These are phyloP conservation scores for Dillenia turbinata DNA, from an alignment of 164 flowering plant species.

Conservation along the genomic window DNA sequence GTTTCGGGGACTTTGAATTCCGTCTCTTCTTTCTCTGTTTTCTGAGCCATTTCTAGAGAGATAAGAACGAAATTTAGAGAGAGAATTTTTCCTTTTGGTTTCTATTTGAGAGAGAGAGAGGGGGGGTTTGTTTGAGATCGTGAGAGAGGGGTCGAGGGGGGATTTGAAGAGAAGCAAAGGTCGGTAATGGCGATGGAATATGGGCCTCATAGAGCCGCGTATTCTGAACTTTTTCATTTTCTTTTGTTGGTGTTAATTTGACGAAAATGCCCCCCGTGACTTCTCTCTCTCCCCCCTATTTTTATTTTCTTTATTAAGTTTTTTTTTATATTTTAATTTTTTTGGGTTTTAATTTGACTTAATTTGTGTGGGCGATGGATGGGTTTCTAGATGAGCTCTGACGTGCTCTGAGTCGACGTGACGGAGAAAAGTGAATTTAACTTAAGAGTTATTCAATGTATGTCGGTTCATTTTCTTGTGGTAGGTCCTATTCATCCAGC, in stretches of 20 bases:
- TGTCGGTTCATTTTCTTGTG: no score
- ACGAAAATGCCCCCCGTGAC: slow-evolving; percentile 20
- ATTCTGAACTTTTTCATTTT: neutral
- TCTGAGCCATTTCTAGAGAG: slow-evolving; percentile 45
- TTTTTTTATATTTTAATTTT: no score
- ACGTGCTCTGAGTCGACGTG: neutral
- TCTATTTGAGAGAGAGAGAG: slow-evolving; percentile 8
- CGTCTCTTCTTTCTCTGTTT: slow-evolving; percentile 63
- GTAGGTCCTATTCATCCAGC: no score
- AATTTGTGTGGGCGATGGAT: no score
- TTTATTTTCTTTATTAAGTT: no score
- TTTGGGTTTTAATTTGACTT: no score
- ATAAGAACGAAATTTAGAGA: neutral
- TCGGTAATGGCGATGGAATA: slow-evolving; percentile 46
- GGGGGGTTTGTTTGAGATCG: slow-evolving; percentile 26
- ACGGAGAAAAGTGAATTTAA: neutral
- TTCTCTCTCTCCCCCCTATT: neutral
- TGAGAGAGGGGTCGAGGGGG: slow-evolving; percentile 8
- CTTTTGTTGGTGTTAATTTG: neutral
- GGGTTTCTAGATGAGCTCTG: neutral
- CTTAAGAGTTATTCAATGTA: no score
- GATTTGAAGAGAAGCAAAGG: slow-evolving; percentile 37
- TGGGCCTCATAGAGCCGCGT: slow-evolving; percentile 56
- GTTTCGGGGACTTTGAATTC: slow-evolving; percentile 56
- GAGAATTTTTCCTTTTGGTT: neutral